Base-by-base conservation (phyloP, 331 rosid species). In the Saraca asoca region DNA sequence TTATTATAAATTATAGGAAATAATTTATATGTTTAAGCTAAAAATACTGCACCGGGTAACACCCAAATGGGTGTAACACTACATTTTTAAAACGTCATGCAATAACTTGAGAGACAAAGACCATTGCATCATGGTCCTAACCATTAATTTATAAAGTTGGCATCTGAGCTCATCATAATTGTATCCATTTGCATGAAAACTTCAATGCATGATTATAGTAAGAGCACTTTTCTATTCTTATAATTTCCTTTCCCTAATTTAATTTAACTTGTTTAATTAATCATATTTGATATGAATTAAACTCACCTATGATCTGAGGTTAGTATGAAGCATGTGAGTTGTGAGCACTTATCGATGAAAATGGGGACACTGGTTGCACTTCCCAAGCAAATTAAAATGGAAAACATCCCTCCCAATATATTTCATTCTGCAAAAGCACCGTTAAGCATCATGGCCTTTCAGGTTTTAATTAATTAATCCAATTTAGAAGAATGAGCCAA, bases 261-360 rank as follows among this genome's bases (percentile, higher is more conserved):
- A n/a, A n/a, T n/a, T n/a, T n/a, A n/a, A n/a, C n/a, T n/a, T n/a
- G n/a, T n/a, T n/a, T n/a, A n/a, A n/a, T n/a, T n/a, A n/a, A n/a
- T n/a, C n/a, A n/a, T n/a, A n/a, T n/a, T n/a, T n/a, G n/a, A n/a
- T n/a, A n/a, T n/a, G n/a, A n/a, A n/a, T n/a, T n/a, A n/a, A n/a
- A n/a, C n/a, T n/a, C n/a, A n/a, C n/a, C n/a, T n/a, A n/a, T n/a
- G n/a, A n/a, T n/a, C n/a, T n/a, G n/a, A n/a, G n/a, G n/a, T n/a
- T n/a, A n/a, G n/a, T 54, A 52, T 13, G 46, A 57, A 45, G 77
- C 81, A 85, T 85, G 88, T 85, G 85, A 75, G 64, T 51, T n/a
- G 8, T 49, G 72, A 24, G 58, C 42, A 49, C 63, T 7, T 83
- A 75, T 79, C 82, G 79, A 82, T 74, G 73, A 63, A 61, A 73